Conservation (phyloP, 1,139 yeast genomes). For the Sugiyamaella pinicola region DNA sequence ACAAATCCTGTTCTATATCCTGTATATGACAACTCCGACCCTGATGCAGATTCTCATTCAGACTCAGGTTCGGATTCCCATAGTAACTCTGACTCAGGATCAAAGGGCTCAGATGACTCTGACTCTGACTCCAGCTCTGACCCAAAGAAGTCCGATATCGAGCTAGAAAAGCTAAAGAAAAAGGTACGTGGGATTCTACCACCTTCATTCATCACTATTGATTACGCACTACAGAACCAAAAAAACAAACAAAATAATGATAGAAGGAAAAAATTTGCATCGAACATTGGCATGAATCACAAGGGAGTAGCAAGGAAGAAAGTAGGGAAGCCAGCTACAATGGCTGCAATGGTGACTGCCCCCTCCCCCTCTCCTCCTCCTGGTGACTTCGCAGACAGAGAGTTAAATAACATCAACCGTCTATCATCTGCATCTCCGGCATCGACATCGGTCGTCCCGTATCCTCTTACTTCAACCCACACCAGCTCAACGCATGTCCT, state of each 20-base stretch:
- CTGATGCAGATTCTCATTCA: conserved; percentile 6
- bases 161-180: conserved; percentile 20
- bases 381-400: background rate
- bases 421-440: background rate
- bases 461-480: background rate
- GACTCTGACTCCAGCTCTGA: background rate
- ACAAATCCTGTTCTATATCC: background rate
- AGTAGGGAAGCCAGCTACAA: conserved; percentile 2
- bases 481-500: background rate
- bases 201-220: conserved; percentile 28
- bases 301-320: conserved; percentile 27
- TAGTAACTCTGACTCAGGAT: background rate
- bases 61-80: conserved; percentile 1
- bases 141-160: no score
- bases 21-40: conserved; percentile 11
- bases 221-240: conserved; percentile 22
- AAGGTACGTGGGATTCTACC: conserved; percentile 27
- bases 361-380: background rate
- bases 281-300: conserved; percentile 11
- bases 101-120: no score
- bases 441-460: background rate
- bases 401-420: background rate
- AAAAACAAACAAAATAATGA: conserved; percentile 7
- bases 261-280: background rate
- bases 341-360: background rate